Percentiles rank a stretch among this genome's conserved stretches.
These are phyloP conservation scores for Aspergillus fructus DNA, from an alignment of 2,329 filamentous ascomycete species.

Conservation along the genomic window DNA sequence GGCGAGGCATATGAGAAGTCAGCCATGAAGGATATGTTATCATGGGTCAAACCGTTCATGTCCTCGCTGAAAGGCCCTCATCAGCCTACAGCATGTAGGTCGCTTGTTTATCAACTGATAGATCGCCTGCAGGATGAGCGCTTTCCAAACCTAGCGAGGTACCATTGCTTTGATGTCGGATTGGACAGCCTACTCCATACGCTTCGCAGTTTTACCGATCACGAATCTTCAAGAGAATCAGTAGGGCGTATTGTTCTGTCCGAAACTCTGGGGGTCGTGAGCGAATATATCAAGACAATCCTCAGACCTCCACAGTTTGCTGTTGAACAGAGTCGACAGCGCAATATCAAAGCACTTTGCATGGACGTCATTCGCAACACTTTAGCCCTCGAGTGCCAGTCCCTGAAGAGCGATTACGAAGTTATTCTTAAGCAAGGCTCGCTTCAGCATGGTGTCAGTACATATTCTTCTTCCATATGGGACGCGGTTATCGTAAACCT, in stretches of 20 bases:
- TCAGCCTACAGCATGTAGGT: slow-evolving; percentile 75
- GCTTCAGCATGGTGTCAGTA: slow-evolving; percentile 66
- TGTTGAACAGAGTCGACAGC: slow-evolving; percentile 48
- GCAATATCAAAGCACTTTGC: slow-evolving; percentile 55
- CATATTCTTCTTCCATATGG: slow-evolving; percentile 75
- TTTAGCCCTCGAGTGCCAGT: slow-evolving; percentile 69
- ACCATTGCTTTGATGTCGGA: slow-evolving; percentile 48
- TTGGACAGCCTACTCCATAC: slow-evolving; percentile 47
- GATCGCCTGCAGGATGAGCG: slow-evolving; percentile 50
- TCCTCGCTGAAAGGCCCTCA: slow-evolving; percentile 73
- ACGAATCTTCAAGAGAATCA: slow-evolving; percentile 45
- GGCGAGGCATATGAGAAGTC: slow-evolving; percentile 55
- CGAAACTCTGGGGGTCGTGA: slow-evolving; percentile 49
- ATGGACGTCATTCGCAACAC: slow-evolving; percentile 66
- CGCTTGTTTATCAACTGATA: slow-evolving; percentile 74
- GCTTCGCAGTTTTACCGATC: slow-evolving; percentile 48
- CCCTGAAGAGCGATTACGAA: slow-evolving; percentile 66
- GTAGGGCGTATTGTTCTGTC: slow-evolving; percentile 50
- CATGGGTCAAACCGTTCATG: slow-evolving; percentile 78
- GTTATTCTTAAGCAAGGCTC: slow-evolving; percentile 61
- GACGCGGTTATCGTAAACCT: slow-evolving; percentile 70
- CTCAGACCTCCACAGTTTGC: slow-evolving; percentile 56
- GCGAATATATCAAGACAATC: slow-evolving; percentile 54
- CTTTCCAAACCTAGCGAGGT: slow-evolving; percentile 43
- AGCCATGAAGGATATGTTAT: slow-evolving; percentile 63